These are phyloP conservation scores for Plectosphaerella plurivora DNA, from an alignment of 2,329 filamentous ascomycete species.

Conservation along the genomic window DNA sequence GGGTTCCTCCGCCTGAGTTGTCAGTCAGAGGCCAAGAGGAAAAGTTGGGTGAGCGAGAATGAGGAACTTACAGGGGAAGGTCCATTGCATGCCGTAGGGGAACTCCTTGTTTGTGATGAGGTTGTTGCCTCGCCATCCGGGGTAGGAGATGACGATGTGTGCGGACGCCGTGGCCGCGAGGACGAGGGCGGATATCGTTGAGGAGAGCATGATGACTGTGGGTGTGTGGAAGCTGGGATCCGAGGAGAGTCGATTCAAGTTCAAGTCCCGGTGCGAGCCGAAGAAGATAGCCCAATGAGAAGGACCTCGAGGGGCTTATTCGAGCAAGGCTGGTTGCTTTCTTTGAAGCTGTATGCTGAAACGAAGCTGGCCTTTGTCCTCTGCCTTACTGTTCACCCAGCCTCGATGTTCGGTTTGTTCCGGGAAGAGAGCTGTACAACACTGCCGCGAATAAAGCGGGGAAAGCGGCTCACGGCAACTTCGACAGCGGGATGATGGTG, in stretches of 20 bases:
- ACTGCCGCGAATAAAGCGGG: not conserved
- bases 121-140: slow-evolving; percentile 83
- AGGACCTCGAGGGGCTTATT: not conserved
- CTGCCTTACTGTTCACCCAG: not conserved
- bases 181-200: slow-evolving; percentile 37
- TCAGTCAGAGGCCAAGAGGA: slow-evolving; percentile 9
- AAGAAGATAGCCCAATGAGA: not conserved
- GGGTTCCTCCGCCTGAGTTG: slow-evolving; percentile 73
- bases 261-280: not conserved
- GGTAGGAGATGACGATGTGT: slow-evolving; percentile 84
- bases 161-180: slow-evolving; percentile 49
- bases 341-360: not conserved
- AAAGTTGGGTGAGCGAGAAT: not conserved
- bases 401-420: no score
- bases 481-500: not conserved
- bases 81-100: slow-evolving; percentile 92
- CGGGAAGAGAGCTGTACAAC: not conserved
- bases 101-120: slow-evolving; percentile 73
- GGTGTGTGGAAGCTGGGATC: not conserved
- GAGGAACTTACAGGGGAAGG: slow-evolving; percentile 76
- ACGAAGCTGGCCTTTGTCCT: not conserved
- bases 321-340: not conserved
- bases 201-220: slow-evolving; percentile 38
- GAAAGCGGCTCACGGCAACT: not conserved
- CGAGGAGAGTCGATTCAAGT: not conserved